Evolutionary conservation across 75 land plant genomes (phyloP), one percentile per base, ranked within the genome.

Genomic region (Chamaecyparis obtusa): DNA sequence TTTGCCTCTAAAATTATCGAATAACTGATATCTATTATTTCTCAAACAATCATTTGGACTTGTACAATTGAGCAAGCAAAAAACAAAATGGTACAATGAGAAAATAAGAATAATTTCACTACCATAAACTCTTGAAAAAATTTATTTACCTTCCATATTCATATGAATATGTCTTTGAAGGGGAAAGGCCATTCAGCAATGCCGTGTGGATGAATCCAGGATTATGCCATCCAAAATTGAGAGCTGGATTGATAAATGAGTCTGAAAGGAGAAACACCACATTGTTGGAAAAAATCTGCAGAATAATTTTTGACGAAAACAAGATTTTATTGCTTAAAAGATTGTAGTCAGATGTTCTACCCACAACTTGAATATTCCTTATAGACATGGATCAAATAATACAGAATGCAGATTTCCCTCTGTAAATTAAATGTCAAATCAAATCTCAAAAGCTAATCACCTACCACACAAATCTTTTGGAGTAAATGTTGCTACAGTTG

Each of bases 141-240:
- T 13, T n/a, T 3, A 46, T 81, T 81, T 81, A 92, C 93, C 93
- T 92, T 55, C 93, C 90, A 84, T 88, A 90, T 36, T 69, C 41
- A 85, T 92, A 90, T 54, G 49, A 51, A 86, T 91, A 90, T n/a
- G 67, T 60, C 9, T 76, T 86, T 19, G 84, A 84, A 43, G 93
- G 92, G 6, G 75, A 75, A 37, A 92, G 88, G 14, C 81, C 88
- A n/a, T 87, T 88, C 90, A 92, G 37, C 39, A 86, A 74, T 27
- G 93, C 90, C 32, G 83, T 81, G 86, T 91, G 93, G 55, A 92
- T 92, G 85, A 78, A 88, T 9, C 92, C 93, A 44, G 92, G 93
- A 64, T 88, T 87, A 44, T 92, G 93, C 93, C 93, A 92, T 3
- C 93, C 93, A 84, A 92, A 86, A 91, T 92, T 88, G 17, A 82